Evolutionary conservation across 805 yeast species (phyloP).

Genomic region (Candida multigemmis): DNA sequence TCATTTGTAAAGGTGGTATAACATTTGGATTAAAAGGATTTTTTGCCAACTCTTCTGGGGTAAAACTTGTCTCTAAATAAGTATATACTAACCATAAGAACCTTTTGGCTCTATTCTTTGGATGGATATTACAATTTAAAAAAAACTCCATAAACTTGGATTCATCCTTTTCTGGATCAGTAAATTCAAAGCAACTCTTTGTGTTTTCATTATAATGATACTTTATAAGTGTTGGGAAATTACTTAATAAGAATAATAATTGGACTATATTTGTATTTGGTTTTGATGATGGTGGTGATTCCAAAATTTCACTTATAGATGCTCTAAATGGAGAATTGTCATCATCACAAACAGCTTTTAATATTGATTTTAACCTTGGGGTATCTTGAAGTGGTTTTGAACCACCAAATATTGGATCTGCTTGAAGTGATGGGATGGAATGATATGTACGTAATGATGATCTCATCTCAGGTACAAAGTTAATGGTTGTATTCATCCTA

Average conservation of each 20-base stretch:
- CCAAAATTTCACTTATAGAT: constrained; percentile 36
- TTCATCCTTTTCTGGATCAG: too few relatives aligned
- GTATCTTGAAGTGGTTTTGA: constrained; percentile 85
- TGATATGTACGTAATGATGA: constrained; percentile 89
- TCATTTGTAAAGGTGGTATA: constrained; percentile 27
- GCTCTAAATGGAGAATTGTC: constrained; percentile 39
- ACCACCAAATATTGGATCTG: constrained; percentile 41
- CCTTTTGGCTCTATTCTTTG: constrained; percentile 58
- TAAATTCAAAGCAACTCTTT: constrained; percentile 8
- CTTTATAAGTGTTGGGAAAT: constrained; percentile 47
- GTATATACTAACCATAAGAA: constrained; percentile 80
- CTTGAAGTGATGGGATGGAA: constrained; percentile 84
- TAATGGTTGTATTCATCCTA: constrained; percentile 88
- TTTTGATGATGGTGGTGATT: constrained; percentile 18
- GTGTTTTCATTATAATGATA: constrained; percentile 15
- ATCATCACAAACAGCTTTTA: constrained; percentile 79
- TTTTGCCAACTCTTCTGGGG: constrained; percentile 34
- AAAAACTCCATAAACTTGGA: constrained; percentile 72
- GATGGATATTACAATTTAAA: constrained; percentile 50
- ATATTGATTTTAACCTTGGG: constrained; percentile 81
- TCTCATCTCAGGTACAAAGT: constrained; percentile 92
- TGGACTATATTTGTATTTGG: constrained; percentile 61
- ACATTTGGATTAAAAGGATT: constrained; percentile 50
- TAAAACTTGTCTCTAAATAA: constrained; percentile 65
- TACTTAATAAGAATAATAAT: constrained; percentile 64